Evolutionary conservation across 2,329 filamentous ascomycete species (phyloP).

Genomic region (Diaporthe ilicicola): DNA sequence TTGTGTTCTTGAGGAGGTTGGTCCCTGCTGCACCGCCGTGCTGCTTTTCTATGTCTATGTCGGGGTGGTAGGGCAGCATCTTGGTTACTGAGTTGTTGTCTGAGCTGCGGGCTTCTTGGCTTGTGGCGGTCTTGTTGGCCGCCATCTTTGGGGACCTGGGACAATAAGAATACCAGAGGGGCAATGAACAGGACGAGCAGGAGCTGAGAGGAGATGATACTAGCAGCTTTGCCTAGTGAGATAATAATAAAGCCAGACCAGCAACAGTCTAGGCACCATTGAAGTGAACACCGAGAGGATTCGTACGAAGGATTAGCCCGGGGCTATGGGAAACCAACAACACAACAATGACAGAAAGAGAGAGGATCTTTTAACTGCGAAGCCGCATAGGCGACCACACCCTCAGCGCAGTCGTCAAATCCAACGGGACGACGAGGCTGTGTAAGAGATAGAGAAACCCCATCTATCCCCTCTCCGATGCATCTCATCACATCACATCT

Average conservation of each 20-base stretch:
- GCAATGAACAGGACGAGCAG: neutral
- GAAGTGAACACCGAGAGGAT: constrained; percentile 15
- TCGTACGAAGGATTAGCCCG: constrained; percentile 1
- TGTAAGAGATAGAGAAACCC: constrained; percentile 5
- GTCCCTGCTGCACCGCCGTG: constrained; percentile 45
- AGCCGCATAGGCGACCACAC: neutral
- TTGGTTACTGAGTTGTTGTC: constrained; percentile 32
- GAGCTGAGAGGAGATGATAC: neutral
- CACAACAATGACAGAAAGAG: neutral
- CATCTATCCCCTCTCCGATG: neutral
- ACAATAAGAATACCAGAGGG: neutral
- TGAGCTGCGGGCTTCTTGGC: constrained; percentile 31
- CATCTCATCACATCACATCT: constrained; percentile 2
- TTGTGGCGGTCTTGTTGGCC: constrained; percentile 29
- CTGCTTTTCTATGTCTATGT: constrained; percentile 42
- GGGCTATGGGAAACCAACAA: neutral
- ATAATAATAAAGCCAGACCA: neutral
- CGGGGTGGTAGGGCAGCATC: constrained; percentile 2
- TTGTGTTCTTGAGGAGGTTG: constrained; percentile 69
- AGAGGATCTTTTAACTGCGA: constrained; percentile 7
- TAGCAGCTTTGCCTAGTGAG: neutral
- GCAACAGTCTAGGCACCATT: neutral
- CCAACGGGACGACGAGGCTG: neutral
- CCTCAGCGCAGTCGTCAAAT: neutral
- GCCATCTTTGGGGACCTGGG: neutral